Percentiles rank a stretch among this genome's conserved stretches.
Conservation (phyloP, 805 yeast species). For the Candida boleticola region DNA sequence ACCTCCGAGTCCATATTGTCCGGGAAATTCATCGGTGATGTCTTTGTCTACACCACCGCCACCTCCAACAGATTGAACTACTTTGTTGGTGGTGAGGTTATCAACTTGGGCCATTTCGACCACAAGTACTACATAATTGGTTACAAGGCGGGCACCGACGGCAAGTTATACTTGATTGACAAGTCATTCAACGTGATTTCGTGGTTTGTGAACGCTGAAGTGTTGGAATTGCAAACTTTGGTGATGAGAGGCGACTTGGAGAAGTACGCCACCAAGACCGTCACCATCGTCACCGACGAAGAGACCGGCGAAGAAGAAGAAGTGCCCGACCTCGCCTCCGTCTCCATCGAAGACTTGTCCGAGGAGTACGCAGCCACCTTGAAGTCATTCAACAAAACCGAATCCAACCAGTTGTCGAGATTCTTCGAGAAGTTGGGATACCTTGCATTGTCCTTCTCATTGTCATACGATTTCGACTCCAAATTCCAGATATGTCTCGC, state of each 20-base stretch:
- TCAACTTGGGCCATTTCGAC: constrained; percentile 91
- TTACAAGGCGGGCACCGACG: constrained; percentile 79
- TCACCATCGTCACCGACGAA: constrained; percentile 30
- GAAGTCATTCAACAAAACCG: constrained; percentile 62
- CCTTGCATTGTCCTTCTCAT: constrained; percentile 74
- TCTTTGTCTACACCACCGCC: constrained; percentile 84
- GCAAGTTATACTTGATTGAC: constrained; percentile 86
- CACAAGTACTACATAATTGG: constrained; percentile 84
- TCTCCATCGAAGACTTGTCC: constrained; percentile 56
- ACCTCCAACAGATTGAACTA: constrained; percentile 84
- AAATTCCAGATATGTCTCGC: constrained; percentile 85
- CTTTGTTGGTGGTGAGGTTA: constrained; percentile 90
- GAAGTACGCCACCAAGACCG: constrained; percentile 39
- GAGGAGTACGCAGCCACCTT: constrained; percentile 48
- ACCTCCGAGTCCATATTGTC: constrained; percentile 71
- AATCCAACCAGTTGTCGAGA: constrained; percentile 77
- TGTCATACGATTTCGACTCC: constrained; percentile 87
- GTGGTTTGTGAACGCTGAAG: constrained; percentile 78
- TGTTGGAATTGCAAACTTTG: constrained; percentile 92
- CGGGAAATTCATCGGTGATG: constrained; percentile 97
- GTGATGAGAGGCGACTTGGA: constrained; percentile 94
- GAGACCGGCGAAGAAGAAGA: constrained; percentile 37
- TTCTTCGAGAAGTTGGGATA: constrained; percentile 93
- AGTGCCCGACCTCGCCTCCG: constrained; percentile 34
- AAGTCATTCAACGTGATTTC: constrained; percentile 82